Evolutionary conservation across 768 basidiomycete species (phyloP), one percentile per base, ranked within the genome.

Genomic region (Cytidiella melzeri): DNA sequence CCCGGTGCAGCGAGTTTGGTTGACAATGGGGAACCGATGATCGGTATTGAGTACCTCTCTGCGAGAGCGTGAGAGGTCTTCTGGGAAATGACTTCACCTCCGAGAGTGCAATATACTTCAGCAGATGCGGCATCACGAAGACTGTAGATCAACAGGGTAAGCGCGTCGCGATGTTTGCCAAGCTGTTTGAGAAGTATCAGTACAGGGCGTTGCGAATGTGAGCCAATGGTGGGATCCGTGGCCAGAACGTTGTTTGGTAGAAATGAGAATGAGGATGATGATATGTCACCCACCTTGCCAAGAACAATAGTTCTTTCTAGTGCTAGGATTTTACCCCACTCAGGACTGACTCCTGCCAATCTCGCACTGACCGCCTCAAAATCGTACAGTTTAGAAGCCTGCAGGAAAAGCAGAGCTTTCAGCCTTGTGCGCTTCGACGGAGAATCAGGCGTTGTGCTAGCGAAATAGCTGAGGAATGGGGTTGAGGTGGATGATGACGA

Each of bases 81-180:
- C 1, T 73, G 68, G 0, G 85, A 74, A 3, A 96, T 69, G 20
- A 95, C 76, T 19, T 80, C 77, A 4, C 93, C 91, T 15, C 82
- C 83, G 26, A 86, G 78, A 1, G 84, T 77, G 58, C 93, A 95
- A 64, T 93, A 96, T 4, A 83, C 76, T 61, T 95, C 91, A 0
- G 92, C 90, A 2, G 90, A 87, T 0, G 77, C 69, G 0, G 78
- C 71, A 61, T 97, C 94, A 44, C 76, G 75, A 9, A 96, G 67
- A 30, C 78, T 75, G 51, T 80, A 73, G 5, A 84, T 85, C 5
- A 97, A 78, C 1, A 76, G 71, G 5, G 76, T 64, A 1, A 97
- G 74, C 0, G 86, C 88, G 18, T 72, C 67, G 10, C 69, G 74
- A 56, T 91, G 84, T 42, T 81, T 69, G 18, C 72, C 74, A 19